Evolutionary conservation across 352 stramenopile species (phyloP), one percentile per base, ranked within the genome.

Genomic region (Phytophthora cryptogea): DNA sequence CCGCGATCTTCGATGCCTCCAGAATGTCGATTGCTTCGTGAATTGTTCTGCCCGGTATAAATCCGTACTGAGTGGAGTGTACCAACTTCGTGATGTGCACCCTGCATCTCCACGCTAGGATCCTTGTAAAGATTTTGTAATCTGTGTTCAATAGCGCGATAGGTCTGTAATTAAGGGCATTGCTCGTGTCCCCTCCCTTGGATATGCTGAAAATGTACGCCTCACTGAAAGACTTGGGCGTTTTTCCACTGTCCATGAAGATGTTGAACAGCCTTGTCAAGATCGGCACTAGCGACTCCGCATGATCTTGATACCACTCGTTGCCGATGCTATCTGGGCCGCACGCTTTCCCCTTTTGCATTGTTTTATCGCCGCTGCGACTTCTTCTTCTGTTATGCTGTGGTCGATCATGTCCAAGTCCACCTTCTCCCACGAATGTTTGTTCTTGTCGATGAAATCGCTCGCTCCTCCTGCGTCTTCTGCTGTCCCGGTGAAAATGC

Each of bases 121-220:
- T 49, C 20, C 43, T 16, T 1, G 54, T 62, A 28, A 49, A 42
- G 1, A 62, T 20, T 5, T 62, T 62, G 16, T 62, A 54, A 27
- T 49, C 54, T 3, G 43, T 27, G 11, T 49, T 62, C 0, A 62
- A 17, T 3, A 62, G 26, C 4, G 43, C 44, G 13, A 46, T 54
- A 2, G 44, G 27, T 35, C 41, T 31, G 41, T 59, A 44, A 4
- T 59, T 49, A 1, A 59, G 31, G 0, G 40, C 40, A 14, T 60
- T 41, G 16, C 42, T 60, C 0, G 4, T 40, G n/a, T 54, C 54
- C 1, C 44, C 54, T 1, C 54, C 43, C 28, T 54, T 60, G 3
- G 3, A 30, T 5, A 62, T 54, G 13, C 54, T 49, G 11, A 54
- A 54, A 9, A 54, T 48, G 4, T 36, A 62, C 0, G 44, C 11